A percentile compares a stretch with the other conserved stretches of the same genome.
These are phyloP conservation scores for Puccinia horiana DNA, from an alignment of 1,284 basidiomycete species.

Conservation along the genomic window DNA sequence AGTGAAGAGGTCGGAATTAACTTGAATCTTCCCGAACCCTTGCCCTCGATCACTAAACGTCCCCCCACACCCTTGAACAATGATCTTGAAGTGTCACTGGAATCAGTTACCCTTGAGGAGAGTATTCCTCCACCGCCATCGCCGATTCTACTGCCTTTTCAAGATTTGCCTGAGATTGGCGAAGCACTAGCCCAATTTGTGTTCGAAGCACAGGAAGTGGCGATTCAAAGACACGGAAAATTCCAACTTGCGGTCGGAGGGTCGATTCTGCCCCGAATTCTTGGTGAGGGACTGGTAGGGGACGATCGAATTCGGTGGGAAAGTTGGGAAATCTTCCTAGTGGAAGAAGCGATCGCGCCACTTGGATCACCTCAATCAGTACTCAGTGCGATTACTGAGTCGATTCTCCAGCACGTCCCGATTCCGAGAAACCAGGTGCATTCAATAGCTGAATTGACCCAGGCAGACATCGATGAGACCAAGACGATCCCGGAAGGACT, in stretches of 20 bases:
- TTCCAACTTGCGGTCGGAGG: conserved; percentile 42
- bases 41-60: conserved; percentile 38
- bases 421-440: conserved; percentile 42
- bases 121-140: conserved; percentile 23
- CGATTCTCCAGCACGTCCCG: conserved; percentile 42
- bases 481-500: conserved; percentile 33
- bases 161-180: conserved; percentile 38
- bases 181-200: conserved; percentile 48
- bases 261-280: conserved; percentile 3
- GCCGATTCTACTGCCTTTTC: conserved; percentile 43
- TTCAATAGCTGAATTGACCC: conserved; percentile 32
- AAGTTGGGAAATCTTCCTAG: conserved; percentile 43
- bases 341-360: conserved; percentile 43
- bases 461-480: conserved; percentile 24
- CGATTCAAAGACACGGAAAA: conserved; percentile 38
- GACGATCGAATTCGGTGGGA: conserved; percentile 45
- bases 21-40: neutral
- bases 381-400: conserved; percentile 14
- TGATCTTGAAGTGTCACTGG: neutral
- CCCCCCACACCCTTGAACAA: conserved; percentile 19
- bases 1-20: neutral
- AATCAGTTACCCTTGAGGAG: conserved; percentile 1
- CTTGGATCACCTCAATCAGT: conserved; percentile 39
- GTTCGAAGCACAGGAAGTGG: conserved; percentile 48
- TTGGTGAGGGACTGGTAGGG: conserved; percentile 25